phyloP scores from a whole-genome alignment of 2,329 filamentous ascomycete genomes.

The Penicillium sp. region DNA sequence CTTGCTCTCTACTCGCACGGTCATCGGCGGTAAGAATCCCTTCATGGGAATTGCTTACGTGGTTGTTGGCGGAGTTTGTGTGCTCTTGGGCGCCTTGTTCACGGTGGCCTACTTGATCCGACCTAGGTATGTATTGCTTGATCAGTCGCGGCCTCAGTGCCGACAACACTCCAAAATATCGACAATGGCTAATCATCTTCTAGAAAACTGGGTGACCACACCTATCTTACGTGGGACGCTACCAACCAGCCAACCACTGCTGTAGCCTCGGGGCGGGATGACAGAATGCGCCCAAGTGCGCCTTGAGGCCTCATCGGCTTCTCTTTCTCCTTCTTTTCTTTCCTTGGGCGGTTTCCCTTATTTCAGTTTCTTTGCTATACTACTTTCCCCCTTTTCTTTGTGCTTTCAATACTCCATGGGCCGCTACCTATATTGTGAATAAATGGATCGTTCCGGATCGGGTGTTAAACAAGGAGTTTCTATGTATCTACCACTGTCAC shows the following conservation, averaged over 20 bases:
- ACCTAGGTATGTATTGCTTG: conserved; percentile 69
- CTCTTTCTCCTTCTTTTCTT: conserved; percentile 2
- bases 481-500: conserved; percentile 30
- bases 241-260: conserved; percentile 63
- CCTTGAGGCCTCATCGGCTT: not conserved
- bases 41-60: conserved; percentile 97
- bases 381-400: conserved; percentile 15
- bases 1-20: conserved; percentile 84
- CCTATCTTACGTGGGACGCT: conserved; percentile 94
- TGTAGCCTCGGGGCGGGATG: conserved; percentile 63
- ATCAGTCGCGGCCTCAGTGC: not conserved
- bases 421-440: conserved; percentile 26
- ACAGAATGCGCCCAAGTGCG: conserved; percentile 45
- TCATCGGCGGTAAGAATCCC: conserved; percentile 93
- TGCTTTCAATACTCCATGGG: conserved; percentile 17
- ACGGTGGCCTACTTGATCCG: conserved; percentile 89
- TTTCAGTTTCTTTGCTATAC: conserved; percentile 7
- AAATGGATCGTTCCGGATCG: conserved; percentile 23
- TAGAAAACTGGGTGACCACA: conserved; percentile 97
- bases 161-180: not conserved
- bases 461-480: conserved; percentile 31
- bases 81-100: conserved; percentile 85
- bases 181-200: conserved; percentile 14
- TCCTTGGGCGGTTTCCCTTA: not conserved
- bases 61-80: conserved; percentile 90